Percentiles rank a stretch among this genome's conserved stretches.
phyloP scores from a whole-genome alignment of 805 yeast species.

The Wickerhamiella dianesei region DNA sequence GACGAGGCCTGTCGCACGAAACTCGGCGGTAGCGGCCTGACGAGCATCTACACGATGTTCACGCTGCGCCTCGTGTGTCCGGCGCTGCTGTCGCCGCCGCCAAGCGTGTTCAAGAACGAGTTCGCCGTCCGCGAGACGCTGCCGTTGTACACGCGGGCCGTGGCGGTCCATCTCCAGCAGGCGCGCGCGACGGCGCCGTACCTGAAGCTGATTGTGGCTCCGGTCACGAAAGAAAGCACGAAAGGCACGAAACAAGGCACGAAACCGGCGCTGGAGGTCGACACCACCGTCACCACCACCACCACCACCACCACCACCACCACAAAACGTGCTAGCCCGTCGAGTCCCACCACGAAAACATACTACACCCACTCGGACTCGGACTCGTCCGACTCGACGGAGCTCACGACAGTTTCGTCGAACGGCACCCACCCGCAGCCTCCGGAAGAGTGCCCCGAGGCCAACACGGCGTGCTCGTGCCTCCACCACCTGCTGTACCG shows the following conservation, averaged over 20 bases:
- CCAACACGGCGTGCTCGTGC: neutral
- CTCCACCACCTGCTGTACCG: slow-evolving; percentile 4
- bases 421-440: neutral
- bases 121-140: neutral
- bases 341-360: neutral
- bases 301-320: neutral
- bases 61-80: slow-evolving; percentile 1
- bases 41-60: neutral
- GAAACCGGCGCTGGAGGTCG: neutral
- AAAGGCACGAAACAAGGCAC: too few relatives aligned
- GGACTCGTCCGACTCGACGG: neutral
- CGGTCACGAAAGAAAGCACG: neutral
- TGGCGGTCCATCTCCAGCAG: slow-evolving; percentile 1
- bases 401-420: neutral
- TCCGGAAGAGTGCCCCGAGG: neutral
- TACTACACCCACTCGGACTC: neutral
- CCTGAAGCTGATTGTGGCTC: neutral
- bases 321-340: neutral
- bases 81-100: neutral
- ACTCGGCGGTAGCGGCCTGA: neutral
- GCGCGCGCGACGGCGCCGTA: neutral
- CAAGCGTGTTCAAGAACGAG: neutral
- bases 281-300: neutral
- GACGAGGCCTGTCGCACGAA: neutral
- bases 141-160: neutral